phyloP scores from a whole-genome alignment of 371 early-diverging fungal genomes.

The Capillidium rhysosporum region DNA sequence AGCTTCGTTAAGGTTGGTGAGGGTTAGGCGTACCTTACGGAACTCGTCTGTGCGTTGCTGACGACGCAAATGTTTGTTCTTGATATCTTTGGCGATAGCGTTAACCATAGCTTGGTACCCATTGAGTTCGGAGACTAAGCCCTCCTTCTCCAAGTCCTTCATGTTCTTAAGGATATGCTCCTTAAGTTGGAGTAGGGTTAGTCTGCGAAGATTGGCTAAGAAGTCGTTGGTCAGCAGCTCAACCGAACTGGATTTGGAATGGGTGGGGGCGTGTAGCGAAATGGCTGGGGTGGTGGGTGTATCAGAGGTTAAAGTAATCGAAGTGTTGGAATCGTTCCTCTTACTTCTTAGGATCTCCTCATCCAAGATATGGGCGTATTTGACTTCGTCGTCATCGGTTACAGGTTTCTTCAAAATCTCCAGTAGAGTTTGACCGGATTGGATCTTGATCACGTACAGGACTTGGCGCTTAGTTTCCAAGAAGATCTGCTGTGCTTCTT shows the following conservation, averaged over 20 bases:
- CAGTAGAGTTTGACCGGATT: slow-evolving; percentile 55
- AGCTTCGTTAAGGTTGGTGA: slow-evolving; percentile 65
- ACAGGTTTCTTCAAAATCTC: slow-evolving; percentile 65
- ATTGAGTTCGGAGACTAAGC: slow-evolving; percentile 23
- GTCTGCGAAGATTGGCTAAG: slow-evolving; percentile 7
- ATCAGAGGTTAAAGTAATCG: not conserved
- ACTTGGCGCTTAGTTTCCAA: slow-evolving; percentile 80
- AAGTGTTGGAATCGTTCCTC: not conserved
- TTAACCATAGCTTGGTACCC: slow-evolving; percentile 79
- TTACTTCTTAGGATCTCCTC: slow-evolving; percentile 11
- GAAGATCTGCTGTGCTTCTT: slow-evolving; percentile 45
- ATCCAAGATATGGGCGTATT: slow-evolving; percentile 32
- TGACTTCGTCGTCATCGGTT: slow-evolving; percentile 44
- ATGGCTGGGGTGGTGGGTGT: not conserved
- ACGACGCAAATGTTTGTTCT: slow-evolving; percentile 75
- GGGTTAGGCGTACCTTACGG: slow-evolving; percentile 45
- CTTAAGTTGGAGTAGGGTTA: slow-evolving; percentile 3
- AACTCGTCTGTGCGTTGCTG: slow-evolving; percentile 54
- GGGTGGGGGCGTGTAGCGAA: not conserved
- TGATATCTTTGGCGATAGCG: slow-evolving; percentile 77
- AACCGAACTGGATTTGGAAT: slow-evolving; percentile 8
- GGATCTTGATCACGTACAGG: slow-evolving; percentile 58
- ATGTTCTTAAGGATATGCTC: slow-evolving; percentile 32
- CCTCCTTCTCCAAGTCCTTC: slow-evolving; percentile 44
- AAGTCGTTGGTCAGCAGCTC: slow-evolving; percentile 9